Evolutionary conservation across 2,329 filamentous ascomycete species (phyloP).

Genomic region (Exophiala bonariae): DNA sequence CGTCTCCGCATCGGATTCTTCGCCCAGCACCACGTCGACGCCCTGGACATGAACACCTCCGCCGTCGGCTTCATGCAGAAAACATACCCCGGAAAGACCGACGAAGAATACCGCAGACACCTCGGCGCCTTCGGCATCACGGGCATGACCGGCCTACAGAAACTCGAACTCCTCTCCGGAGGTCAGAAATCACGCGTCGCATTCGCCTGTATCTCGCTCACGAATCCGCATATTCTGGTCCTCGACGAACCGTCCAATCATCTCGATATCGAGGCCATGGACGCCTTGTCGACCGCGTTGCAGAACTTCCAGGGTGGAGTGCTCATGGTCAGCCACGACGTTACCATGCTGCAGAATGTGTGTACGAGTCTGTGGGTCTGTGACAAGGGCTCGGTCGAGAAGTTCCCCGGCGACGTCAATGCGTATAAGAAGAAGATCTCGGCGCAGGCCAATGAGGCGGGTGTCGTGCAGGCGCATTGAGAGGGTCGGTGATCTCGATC

Average conservation of each 20-base stretch:
- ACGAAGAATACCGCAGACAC: slow-evolving; percentile 95
- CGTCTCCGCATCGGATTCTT: slow-evolving; percentile 93
- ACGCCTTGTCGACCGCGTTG: slow-evolving; percentile 82
- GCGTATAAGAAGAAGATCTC: slow-evolving; percentile 97
- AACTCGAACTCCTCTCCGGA: slow-evolving; percentile 90
- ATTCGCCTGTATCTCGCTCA: slow-evolving; percentile 91
- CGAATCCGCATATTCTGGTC: slow-evolving; percentile 94
- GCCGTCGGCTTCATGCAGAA: slow-evolving; percentile 97
- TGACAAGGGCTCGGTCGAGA: slow-evolving; percentile 88
- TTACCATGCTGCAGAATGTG: slow-evolving; percentile 96
- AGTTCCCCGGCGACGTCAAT: slow-evolving; percentile 93
- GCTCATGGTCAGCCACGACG: slow-evolving; percentile 98
- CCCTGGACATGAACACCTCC: slow-evolving; percentile 82
- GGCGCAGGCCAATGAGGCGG: slow-evolving; percentile 81
- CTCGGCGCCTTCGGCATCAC: slow-evolving; percentile 84
- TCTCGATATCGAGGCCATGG: slow-evolving; percentile 98
- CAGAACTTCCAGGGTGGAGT: slow-evolving; percentile 89
- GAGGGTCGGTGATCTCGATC: too few species aligned
- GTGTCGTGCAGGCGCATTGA: slow-evolving; percentile 65
- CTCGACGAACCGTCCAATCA: slow-evolving; percentile 99
- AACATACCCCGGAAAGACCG: slow-evolving; percentile 82
- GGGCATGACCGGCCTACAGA: slow-evolving; percentile 93
- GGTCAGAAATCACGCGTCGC: slow-evolving; percentile 98
- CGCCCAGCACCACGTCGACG: slow-evolving; percentile 97
- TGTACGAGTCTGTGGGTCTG: slow-evolving; percentile 96